These are phyloP conservation scores for Bryoerythrophyllum caledonicum DNA, from an alignment of 225 moss, liverwort and hornwort genomes.

Conservation along the genomic window DNA sequence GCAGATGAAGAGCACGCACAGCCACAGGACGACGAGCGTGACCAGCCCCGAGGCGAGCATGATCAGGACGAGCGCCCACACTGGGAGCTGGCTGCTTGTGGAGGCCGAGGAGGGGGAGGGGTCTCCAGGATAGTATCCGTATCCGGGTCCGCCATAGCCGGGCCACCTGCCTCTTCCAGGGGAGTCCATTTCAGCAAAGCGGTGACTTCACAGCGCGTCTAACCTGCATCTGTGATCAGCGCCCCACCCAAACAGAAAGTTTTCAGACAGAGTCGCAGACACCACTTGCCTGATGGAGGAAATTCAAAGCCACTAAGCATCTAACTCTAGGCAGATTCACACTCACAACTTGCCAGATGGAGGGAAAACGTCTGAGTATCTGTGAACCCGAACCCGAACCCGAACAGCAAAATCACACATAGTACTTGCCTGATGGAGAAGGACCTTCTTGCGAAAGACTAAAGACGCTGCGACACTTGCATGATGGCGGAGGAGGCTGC, in stretches of 20 bases:
- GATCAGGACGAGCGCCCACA: constrained; percentile 40
- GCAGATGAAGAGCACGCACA: constrained; percentile 33
- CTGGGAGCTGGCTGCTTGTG: constrained; percentile 21
- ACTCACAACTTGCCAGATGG: neutral
- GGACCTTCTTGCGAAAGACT: too few relatives aligned
- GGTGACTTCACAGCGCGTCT: neutral
- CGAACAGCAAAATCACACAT: too few relatives aligned
- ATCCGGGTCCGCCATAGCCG: neutral
- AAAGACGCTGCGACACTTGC: neutral
- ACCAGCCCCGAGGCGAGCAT: constrained; percentile 31
- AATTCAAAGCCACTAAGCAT: too few relatives aligned
- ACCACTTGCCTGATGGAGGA: too few relatives aligned
- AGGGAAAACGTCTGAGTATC: neutral
- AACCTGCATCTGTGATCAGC: too few relatives aligned
- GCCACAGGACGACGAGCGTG: constrained; percentile 35
- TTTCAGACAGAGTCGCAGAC: too few relatives aligned
- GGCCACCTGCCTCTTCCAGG: neutral
- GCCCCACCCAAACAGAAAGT: too few relatives aligned
- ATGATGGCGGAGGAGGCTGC: constrained; percentile 9
- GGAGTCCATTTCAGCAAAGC: neutral
- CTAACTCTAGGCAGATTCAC: neutral
- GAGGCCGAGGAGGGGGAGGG: neutral
- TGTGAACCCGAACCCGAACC: too few relatives aligned
- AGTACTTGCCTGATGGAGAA: too few relatives aligned
- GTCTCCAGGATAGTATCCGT: neutral